Evolutionary conservation across 768 basidiomycete genomes (phyloP).

Genomic region (Boletus coccyginus): DNA sequence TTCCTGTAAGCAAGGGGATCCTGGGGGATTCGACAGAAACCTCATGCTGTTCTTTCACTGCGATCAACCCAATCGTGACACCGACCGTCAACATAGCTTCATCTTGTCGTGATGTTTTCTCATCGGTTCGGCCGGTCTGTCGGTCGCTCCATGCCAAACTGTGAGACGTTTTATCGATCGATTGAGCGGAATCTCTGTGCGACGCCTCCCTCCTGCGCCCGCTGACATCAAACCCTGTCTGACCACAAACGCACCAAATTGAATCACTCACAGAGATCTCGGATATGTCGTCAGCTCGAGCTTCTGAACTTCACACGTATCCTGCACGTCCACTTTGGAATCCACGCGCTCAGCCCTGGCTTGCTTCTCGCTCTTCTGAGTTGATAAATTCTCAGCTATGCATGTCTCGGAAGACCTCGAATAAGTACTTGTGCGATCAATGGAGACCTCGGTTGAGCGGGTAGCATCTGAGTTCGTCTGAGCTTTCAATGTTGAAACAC

Average conservation of each 20-base stretch:
- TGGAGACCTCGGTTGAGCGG: not conserved
- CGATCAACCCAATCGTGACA: not conserved
- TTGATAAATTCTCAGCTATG: not conserved
- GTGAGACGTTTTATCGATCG: not conserved
- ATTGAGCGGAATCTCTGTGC: not conserved
- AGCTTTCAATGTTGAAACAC: not conserved
- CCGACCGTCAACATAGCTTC: not conserved
- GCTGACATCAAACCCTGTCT: not conserved
- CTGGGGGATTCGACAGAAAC: not conserved
- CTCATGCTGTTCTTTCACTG: not conserved
- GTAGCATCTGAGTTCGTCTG: not conserved
- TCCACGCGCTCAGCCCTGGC: not conserved
- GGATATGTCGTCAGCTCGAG: not conserved
- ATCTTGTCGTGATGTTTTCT: not conserved
- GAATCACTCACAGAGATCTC: conserved; percentile 1
- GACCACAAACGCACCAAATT: not conserved
- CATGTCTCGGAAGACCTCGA: not conserved
- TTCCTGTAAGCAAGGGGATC: not conserved
- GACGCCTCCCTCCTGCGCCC: not conserved
- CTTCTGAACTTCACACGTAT: not conserved
- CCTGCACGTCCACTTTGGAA: not conserved
- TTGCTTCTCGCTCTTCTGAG: not conserved
- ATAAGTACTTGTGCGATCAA: not conserved
- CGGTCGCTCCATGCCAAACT: not conserved
- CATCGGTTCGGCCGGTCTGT: not conserved